Evolutionary conservation across 306 rosid genomes (phyloP).

Genomic region (Fragaria nilgerrensis): DNA sequence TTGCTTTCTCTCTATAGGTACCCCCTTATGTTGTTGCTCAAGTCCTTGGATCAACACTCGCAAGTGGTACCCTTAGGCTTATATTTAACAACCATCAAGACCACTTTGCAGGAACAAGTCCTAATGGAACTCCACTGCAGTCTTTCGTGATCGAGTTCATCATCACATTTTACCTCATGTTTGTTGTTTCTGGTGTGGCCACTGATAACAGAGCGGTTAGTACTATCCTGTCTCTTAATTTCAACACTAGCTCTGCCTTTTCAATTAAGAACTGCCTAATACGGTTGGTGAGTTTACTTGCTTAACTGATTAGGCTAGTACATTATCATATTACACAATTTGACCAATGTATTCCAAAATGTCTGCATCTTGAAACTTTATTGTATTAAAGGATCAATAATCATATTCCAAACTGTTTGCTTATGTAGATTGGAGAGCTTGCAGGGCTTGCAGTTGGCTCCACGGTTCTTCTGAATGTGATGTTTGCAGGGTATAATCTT

Average conservation of each 20-base stretch:
- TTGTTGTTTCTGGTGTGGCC: conserved; percentile 70
- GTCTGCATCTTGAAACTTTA: background rate
- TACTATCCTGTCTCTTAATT: background rate
- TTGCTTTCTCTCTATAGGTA: conserved; percentile 40
- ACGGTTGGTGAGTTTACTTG: conserved; percentile 7
- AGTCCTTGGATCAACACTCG: conserved; percentile 67
- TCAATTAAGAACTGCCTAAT: background rate
- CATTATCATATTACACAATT: background rate
- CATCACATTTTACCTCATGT: conserved; percentile 79
- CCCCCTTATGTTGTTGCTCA: conserved; percentile 64
- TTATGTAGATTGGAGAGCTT: conserved; percentile 73
- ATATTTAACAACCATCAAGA: conserved; percentile 40
- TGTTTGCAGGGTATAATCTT: conserved; percentile 61
- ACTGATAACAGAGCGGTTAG: conserved; percentile 81
- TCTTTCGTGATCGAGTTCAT: conserved; percentile 71
- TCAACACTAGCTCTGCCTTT: background rate
- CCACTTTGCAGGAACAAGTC: conserved; percentile 64
- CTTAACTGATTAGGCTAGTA: conserved; percentile 9
- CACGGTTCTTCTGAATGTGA: conserved; percentile 66
- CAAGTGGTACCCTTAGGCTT: conserved; percentile 67
- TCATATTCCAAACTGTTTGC: background rate
- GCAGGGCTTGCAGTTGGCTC: conserved; percentile 86
- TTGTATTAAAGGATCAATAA: background rate
- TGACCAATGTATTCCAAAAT: background rate
- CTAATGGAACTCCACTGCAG: conserved; percentile 52